Evolutionary conservation across 192 early-diverging fungal species (phyloP).

Genomic region (Backusella tuberculispora): DNA sequence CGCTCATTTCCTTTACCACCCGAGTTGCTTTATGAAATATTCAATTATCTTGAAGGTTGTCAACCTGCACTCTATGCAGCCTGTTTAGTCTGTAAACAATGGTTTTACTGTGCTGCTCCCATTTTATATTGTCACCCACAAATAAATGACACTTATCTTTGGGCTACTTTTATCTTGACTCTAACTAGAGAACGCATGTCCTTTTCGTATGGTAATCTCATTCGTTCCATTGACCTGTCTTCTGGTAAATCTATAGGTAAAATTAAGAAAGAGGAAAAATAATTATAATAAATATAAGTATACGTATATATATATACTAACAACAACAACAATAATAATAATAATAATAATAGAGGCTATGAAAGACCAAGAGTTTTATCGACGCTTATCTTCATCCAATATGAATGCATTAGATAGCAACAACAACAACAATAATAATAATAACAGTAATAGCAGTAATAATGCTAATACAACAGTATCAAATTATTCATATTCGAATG

Average conservation of each 20-base stretch:
- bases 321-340: neutral
- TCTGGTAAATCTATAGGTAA: constrained; percentile 30
- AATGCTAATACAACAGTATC: neutral
- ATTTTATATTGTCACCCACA: constrained; percentile 43
- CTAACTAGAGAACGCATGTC: constrained; percentile 34
- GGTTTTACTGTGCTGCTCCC: constrained; percentile 47
- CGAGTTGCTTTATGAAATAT: constrained; percentile 51
- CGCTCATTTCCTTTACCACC: constrained; percentile 39
- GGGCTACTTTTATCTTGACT: constrained; percentile 52
- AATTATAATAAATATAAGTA: neutral
- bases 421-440: neutral
- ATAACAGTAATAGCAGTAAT: neutral
- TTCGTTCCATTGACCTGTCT: constrained; percentile 49
- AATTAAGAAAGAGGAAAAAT: too few relatives aligned
- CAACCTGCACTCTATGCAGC: constrained; percentile 39
- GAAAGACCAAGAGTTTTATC: constrained; percentile 28
- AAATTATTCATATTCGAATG: neutral
- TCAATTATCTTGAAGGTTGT: constrained; percentile 32
- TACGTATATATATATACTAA: neutral
- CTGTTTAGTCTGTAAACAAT: constrained; percentile 45
- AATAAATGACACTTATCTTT: constrained; percentile 47
- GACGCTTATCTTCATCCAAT: constrained; percentile 10
- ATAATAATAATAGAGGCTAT: neutral
- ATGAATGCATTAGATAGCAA: neutral
- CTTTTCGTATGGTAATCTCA: constrained; percentile 43